A percentile compares a stretch with the other conserved stretches of the same genome.
Conservation (phyloP, 495 filamentous ascomycete genomes). For the Daldinia caldariorum region DNA sequence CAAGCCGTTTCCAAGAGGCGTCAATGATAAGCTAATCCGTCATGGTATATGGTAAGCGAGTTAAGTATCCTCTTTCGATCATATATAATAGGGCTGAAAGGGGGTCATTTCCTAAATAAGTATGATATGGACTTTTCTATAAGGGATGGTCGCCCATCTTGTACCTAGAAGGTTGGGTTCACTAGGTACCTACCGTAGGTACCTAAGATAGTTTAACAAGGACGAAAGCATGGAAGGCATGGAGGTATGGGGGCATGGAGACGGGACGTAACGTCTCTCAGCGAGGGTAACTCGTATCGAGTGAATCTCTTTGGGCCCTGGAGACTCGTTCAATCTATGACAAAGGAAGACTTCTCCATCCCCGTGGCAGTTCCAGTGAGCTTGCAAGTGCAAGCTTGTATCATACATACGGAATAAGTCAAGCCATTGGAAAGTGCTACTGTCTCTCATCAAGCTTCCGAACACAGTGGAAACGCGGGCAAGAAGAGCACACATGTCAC, state of each 20-base stretch:
- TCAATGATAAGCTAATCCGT: neutral
- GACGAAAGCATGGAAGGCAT: neutral
- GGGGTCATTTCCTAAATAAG: conserved; percentile 12
- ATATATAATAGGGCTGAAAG: conserved; percentile 21
- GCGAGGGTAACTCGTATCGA: conserved; percentile 33
- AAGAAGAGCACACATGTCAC: conserved; percentile 24
- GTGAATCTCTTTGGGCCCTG: conserved; percentile 8
- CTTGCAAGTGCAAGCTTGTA: neutral
- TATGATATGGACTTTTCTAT: conserved; percentile 1
- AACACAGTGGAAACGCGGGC: conserved; percentile 4
- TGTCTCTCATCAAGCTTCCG: conserved; percentile 33
- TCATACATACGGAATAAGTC: conserved; percentile 10
- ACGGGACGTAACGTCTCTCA: neutral
- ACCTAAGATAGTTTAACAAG: neutral
- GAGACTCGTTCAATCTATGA: neutral
- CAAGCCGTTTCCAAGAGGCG: neutral
- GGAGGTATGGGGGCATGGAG: neutral
- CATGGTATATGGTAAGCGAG: neutral
- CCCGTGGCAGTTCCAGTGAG: conserved; percentile 5
- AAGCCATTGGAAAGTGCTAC: conserved; percentile 8
- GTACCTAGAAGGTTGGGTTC: neutral
- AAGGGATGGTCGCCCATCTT: conserved; percentile 6
- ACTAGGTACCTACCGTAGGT: too few relatives aligned
- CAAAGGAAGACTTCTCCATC: neutral
- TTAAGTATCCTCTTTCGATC: conserved; percentile 1